Percentiles rank a stretch among this genome's conserved stretches.
Evolutionary conservation across 1,284 basidiomycete species (phyloP).

Genomic region (Cutaneotrichosporon sp.): DNA sequence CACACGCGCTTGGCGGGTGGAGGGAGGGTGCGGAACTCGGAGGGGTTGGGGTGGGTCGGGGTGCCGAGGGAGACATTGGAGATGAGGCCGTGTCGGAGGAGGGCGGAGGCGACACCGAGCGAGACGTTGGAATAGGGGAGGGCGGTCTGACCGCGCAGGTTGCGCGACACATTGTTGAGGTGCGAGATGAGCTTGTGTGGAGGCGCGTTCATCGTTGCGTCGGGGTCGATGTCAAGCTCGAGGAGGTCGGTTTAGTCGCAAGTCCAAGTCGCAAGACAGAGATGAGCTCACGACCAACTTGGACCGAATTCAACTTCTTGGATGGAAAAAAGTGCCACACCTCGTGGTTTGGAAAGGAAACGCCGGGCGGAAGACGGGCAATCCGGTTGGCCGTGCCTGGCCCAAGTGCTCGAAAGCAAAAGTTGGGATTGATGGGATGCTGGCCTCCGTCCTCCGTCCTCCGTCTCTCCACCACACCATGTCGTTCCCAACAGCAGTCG

Average conservation of each 20-base stretch:
- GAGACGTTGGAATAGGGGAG: conserved; percentile 42
- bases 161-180: conserved; percentile 42
- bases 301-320: too few species aligned
- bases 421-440: background rate
- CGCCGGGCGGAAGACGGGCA: background rate
- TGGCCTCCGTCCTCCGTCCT: too few species aligned
- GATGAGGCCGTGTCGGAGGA: conserved; percentile 46
- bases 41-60: conserved; percentile 36
- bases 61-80: conserved; percentile 43
- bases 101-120: conserved; percentile 42
- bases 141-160: conserved; percentile 40
- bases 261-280: too few species aligned
- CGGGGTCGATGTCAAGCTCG: background rate
- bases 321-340: conserved; percentile 23
- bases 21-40: conserved; percentile 31
- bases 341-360: background rate
- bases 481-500: conserved; percentile 17
- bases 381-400: too few species aligned
- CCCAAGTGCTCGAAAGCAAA: too few species aligned
- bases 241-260: too few species aligned
- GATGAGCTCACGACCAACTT: too few species aligned
- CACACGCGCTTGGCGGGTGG: conserved; percentile 37
- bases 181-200: conserved; percentile 45
- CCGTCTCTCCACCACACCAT: conserved; percentile 1
- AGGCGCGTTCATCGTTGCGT: conserved; percentile 26